A percentile compares a stretch with the other conserved stretches of the same genome.
These are phyloP conservation scores for Elsinoe perseae DNA, from an alignment of 2,329 filamentous ascomycete species.

Conservation along the genomic window DNA sequence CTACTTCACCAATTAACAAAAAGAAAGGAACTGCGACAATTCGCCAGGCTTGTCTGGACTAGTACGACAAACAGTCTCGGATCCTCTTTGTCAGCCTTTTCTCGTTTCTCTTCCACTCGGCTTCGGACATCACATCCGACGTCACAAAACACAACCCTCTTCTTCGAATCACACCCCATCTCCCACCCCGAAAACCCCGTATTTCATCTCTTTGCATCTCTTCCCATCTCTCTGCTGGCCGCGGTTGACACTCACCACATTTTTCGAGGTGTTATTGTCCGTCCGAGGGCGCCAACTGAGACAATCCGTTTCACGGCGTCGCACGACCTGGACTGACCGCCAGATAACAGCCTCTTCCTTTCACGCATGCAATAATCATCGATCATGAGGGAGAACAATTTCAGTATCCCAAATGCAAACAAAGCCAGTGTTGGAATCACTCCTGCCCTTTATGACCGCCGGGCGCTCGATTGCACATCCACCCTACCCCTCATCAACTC, in stretches of 20 bases:
- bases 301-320: conserved; percentile 15
- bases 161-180: conserved; percentile 7
- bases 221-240: neutral
- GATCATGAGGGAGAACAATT: conserved; percentile 99
- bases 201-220: conserved; percentile 13
- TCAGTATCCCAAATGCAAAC: conserved; percentile 98
- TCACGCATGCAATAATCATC: conserved; percentile 12
- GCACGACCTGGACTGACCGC: conserved; percentile 3
- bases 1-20: neutral
- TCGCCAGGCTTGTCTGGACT: conserved; percentile 12
- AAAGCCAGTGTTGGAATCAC: conserved; percentile 99
- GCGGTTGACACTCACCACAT: conserved; percentile 9
- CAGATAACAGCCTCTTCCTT: conserved; percentile 3
- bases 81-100: conserved; percentile 13
- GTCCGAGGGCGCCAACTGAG: conserved; percentile 12
- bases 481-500: conserved; percentile 97
- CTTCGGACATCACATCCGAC: conserved; percentile 8
- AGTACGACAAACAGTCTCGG: conserved; percentile 6
- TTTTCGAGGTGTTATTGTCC: conserved; percentile 12
- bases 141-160: conserved; percentile 1
- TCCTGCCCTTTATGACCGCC: conserved; percentile 92
- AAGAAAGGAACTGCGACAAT: neutral
- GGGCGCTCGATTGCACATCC: conserved; percentile 95
- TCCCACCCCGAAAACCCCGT: conserved; percentile 1
- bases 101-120: neutral